Conservation (phyloP, 192 early-diverging fungal species). For the Backusella macrospora region DNA sequence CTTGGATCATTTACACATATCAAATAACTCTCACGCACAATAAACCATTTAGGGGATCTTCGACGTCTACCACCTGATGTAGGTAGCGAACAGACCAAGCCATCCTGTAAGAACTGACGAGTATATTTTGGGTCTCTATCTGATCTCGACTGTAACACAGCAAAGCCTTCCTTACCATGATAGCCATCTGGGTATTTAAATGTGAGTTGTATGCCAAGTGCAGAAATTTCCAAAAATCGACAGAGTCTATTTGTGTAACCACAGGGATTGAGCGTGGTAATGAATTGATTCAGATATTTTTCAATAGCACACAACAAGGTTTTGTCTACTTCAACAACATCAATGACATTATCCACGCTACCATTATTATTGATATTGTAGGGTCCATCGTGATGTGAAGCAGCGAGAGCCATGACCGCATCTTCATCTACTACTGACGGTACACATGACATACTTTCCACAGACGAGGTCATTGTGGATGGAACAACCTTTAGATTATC, state of each 20-base stretch:
- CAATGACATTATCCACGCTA: background rate
- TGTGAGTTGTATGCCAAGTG: constrained; percentile 38
- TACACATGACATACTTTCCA: background rate
- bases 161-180: constrained; percentile 74
- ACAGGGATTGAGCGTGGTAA: constrained; percentile 40
- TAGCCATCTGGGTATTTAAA: constrained; percentile 41
- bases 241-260: constrained; percentile 50
- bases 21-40: constrained; percentile 66
- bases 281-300: constrained; percentile 41
- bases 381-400: background rate
- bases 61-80: constrained; percentile 4
- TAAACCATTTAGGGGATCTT: constrained; percentile 63
- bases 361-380: background rate
- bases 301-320: constrained; percentile 3
- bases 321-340: background rate
- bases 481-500: background rate
- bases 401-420: background rate
- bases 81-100: background rate
- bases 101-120: constrained; percentile 14
- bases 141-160: constrained; percentile 50
- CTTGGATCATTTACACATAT: constrained; percentile 48
- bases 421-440: background rate
- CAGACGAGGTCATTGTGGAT: background rate
- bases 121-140: constrained; percentile 41
- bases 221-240: constrained; percentile 54